These are phyloP conservation scores for Phytophthora cajani DNA, from an alignment of 352 stramenopile species.

Conservation along the genomic window DNA sequence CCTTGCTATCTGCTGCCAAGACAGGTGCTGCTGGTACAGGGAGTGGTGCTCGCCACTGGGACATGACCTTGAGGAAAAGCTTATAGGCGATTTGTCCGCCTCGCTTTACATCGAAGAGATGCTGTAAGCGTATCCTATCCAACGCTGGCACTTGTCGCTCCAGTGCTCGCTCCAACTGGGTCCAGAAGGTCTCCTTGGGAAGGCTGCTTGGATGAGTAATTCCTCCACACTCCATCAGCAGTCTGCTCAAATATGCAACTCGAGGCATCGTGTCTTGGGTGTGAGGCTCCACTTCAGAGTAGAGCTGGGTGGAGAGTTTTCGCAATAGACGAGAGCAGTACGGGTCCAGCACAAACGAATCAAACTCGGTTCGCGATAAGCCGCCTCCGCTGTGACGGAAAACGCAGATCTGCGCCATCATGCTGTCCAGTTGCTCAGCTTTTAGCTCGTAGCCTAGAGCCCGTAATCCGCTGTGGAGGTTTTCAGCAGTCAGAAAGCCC, in stretches of 20 bases:
- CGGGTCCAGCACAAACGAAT: constrained; percentile 77
- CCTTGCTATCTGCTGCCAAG: constrained; percentile 3
- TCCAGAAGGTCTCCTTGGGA: constrained; percentile 34
- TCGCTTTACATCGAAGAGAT: constrained; percentile 78
- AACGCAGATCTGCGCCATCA: constrained; percentile 51
- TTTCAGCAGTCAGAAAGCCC: constrained; percentile 53
- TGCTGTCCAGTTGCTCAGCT: constrained; percentile 37
- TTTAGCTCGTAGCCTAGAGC: constrained; percentile 55
- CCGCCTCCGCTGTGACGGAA: constrained; percentile 48
- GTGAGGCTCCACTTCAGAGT: constrained; percentile 20
- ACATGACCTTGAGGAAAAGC: constrained; percentile 78
- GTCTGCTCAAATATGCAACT: constrained; percentile 57
- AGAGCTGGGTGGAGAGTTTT: constrained; percentile 44
- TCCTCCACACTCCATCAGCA: constrained; percentile 49
- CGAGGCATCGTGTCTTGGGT: constrained; percentile 36
- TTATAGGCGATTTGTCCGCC: constrained; percentile 69
- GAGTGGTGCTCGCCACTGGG: constrained; percentile 48
- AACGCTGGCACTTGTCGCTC: constrained; percentile 29
- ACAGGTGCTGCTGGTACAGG: background rate
- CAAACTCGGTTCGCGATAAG: constrained; percentile 80
- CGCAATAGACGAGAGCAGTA: constrained; percentile 42
- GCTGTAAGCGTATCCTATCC: constrained; percentile 52
- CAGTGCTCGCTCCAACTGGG: constrained; percentile 43
- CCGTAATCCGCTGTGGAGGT: constrained; percentile 44
- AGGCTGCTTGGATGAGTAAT: constrained; percentile 35